Conservation (phyloP, 202 grass and related monocot genomes). For the Saccharum hybrid region DNA sequence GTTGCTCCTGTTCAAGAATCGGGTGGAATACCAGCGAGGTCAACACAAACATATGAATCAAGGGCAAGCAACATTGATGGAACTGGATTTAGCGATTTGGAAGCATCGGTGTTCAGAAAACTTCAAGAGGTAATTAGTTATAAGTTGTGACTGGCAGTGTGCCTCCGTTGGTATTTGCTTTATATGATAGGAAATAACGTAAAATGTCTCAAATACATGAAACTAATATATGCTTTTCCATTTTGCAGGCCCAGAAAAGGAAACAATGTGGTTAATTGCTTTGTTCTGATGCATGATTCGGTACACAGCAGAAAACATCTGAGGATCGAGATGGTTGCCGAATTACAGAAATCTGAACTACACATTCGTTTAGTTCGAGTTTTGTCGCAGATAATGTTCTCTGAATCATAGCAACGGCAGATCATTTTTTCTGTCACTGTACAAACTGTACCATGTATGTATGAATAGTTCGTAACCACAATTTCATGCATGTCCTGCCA, state of each 20-base stretch:
- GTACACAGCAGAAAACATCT: neutral
- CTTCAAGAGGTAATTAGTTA: constrained; percentile 74
- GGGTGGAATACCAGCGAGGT: constrained; percentile 40
- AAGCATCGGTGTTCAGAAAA: constrained; percentile 77
- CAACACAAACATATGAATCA: constrained; percentile 50
- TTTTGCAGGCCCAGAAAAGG: constrained; percentile 61
- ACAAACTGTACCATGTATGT: constrained; percentile 20
- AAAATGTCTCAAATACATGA: constrained; percentile 1
- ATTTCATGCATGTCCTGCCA: neutral
- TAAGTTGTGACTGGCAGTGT: neutral
- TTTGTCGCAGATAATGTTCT: neutral
- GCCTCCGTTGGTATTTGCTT: neutral
- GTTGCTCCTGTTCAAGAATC: constrained; percentile 71
- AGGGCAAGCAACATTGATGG: constrained; percentile 64
- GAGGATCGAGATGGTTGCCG: neutral
- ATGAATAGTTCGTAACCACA: constrained; percentile 10
- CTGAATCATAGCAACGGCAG: neutral
- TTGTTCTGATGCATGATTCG: constrained; percentile 13
- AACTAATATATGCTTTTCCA: constrained; percentile 13
- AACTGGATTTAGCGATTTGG: constrained; percentile 80
- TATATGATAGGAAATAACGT: neutral
- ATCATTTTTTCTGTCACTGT: neutral
- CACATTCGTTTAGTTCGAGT: neutral
- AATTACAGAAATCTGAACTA: neutral
- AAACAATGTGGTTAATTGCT: constrained; percentile 51